Conservation (phyloP, 2,329 filamentous ascomycete species). For the Diaporthe sp. region DNA sequence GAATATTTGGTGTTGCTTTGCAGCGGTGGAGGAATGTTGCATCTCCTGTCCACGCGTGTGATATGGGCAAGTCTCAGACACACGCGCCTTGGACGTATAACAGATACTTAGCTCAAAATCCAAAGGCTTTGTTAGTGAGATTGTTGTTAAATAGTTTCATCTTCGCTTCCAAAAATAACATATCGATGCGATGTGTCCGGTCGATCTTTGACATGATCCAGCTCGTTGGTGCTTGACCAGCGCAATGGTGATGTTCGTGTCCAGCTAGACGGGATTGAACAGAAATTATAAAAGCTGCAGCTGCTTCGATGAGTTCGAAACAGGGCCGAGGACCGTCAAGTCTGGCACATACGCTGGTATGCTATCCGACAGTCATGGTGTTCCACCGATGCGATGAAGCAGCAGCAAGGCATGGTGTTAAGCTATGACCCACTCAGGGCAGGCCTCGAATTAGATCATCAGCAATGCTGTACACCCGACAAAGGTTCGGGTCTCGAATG, state of each 20-base stretch:
- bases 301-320: neutral
- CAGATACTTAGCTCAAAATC: neutral
- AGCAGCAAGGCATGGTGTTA: neutral
- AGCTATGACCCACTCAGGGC: too few species aligned
- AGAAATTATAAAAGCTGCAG: neutral
- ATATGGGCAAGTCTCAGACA: constrained; percentile 14
- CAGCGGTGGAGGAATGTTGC: neutral
- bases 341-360: neutral
- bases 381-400: neutral
- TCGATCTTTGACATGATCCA: neutral
- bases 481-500: neutral
- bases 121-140: neutral
- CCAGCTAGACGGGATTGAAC: neutral
- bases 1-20: neutral
- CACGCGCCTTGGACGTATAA: neutral
- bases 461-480: neutral
- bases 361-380: neutral
- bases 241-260: neutral
- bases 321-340: neutral
- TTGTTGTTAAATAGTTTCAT: neutral
- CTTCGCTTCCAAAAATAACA: neutral
- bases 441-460: neutral
- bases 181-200: neutral
- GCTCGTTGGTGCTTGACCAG: neutral
- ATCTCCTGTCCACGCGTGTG: neutral